A percentile compares a stretch with the other conserved stretches of the same genome.
phyloP scores from a whole-genome alignment of 768 basidiomycete species.

The Neoboletus magnificus region DNA sequence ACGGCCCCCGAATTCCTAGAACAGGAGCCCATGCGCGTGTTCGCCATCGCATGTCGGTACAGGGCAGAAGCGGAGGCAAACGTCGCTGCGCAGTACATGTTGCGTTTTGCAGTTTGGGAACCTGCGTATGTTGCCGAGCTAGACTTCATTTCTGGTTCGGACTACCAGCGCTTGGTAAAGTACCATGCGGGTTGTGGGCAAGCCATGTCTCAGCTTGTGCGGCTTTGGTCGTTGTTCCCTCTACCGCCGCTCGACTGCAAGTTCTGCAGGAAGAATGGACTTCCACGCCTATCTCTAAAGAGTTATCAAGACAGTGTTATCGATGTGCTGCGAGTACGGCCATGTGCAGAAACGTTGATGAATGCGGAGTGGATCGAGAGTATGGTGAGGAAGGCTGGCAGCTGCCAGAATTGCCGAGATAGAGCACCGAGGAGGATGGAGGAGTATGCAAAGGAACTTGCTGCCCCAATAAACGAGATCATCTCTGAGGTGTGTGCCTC shows the following conservation, averaged over 20 bases:
- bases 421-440: constrained; percentile 30
- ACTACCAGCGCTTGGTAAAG: constrained; percentile 36
- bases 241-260: constrained; percentile 33
- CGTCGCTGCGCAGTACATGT: constrained; percentile 36
- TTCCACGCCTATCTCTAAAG: constrained; percentile 31
- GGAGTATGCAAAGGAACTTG: constrained; percentile 29
- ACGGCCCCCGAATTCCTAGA: constrained; percentile 32
- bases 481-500: constrained; percentile 26
- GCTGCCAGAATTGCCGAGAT: constrained; percentile 28
- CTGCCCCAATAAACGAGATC: constrained; percentile 26
- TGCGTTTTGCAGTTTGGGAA: constrained; percentile 35
- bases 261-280: constrained; percentile 34
- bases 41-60: constrained; percentile 38
- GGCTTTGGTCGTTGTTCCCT: constrained; percentile 31
- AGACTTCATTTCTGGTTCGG: constrained; percentile 36
- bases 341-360: constrained; percentile 29
- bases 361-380: constrained; percentile 31
- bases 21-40: constrained; percentile 36
- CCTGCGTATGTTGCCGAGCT: constrained; percentile 34
- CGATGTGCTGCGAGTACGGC: constrained; percentile 30
- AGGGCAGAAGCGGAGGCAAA: constrained; percentile 33
- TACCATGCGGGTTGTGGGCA: constrained; percentile 34
- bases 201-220: constrained; percentile 32
- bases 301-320: constrained; percentile 34
- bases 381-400: constrained; percentile 30